Conservation (phyloP, 225 moss, liverwort and hornwort genomes). For the Ulota crispa region DNA sequence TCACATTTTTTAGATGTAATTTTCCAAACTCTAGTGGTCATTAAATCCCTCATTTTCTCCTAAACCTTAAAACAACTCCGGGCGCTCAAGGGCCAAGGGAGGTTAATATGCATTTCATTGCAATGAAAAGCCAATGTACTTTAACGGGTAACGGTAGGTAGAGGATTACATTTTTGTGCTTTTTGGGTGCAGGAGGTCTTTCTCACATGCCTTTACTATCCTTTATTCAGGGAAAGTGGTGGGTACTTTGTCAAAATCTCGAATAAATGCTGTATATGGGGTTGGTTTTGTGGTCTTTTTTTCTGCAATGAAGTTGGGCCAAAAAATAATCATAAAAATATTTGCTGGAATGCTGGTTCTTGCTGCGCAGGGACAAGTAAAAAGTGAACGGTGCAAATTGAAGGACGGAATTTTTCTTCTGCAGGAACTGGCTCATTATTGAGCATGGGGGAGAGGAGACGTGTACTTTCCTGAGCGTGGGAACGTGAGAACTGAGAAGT, state of each 20-base stretch:
- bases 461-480: neutral
- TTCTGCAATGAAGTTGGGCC: neutral
- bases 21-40: too few species aligned
- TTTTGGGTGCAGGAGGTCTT: too few species aligned
- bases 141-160: neutral
- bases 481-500: neutral
- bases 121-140: neutral
- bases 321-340: neutral
- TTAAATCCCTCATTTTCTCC: too few species aligned
- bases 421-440: constrained; percentile 34
- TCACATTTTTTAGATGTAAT: too few species aligned
- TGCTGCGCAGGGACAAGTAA: neutral
- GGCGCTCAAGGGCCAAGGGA: too few species aligned
- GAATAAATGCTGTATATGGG: neutral
- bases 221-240: neutral
- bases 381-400: neutral
- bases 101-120: neutral
- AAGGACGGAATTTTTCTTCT: constrained; percentile 20
- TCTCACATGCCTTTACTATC: neutral
- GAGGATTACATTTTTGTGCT: too few species aligned
- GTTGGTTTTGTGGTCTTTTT: neutral
- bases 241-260: neutral
- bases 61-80: too few species aligned
- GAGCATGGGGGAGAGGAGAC: constrained; percentile 13
- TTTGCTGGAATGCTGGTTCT: neutral